Evolutionary conservation across 2,329 filamentous ascomycete species (phyloP).

Genomic region (Podosphaera aphanis): DNA sequence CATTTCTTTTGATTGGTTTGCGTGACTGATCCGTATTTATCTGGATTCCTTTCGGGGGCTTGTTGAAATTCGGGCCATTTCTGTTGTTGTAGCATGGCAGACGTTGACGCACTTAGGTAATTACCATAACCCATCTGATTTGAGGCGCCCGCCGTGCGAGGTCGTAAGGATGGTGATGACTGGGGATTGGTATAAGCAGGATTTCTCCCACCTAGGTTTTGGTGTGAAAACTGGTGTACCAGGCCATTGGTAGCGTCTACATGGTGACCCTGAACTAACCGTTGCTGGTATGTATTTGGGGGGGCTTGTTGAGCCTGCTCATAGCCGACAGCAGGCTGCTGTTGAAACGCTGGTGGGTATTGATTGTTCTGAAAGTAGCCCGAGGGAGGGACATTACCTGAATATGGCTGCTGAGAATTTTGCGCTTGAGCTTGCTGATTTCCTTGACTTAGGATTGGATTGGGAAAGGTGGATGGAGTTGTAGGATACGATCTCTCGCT

Average conservation of each 20-base stretch:
- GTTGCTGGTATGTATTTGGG: constrained; percentile 21
- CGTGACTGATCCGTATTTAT: constrained; percentile 42
- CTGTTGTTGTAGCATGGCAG: constrained; percentile 27
- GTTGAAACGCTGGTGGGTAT: constrained; percentile 22
- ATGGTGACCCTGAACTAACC: constrained; percentile 31
- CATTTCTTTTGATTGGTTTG: constrained; percentile 51
- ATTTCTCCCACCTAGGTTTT: constrained; percentile 60
- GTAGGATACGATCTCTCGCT: constrained; percentile 58
- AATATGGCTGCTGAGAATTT: constrained; percentile 17
- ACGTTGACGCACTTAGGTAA: constrained; percentile 48
- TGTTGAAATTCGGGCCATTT: constrained; percentile 49
- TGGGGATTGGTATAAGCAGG: constrained; percentile 46
- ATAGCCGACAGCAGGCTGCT: constrained; percentile 21
- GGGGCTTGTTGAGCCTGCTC: constrained; percentile 31
- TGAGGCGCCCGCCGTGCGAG: constrained; percentile 56
- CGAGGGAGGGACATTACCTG: constrained; percentile 21
- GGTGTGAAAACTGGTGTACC: constrained; percentile 88
- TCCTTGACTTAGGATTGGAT: constrained; percentile 37
- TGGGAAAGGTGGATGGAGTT: constrained; percentile 86
- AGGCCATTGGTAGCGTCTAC: constrained; percentile 78
- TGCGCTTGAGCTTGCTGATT: constrained; percentile 17
- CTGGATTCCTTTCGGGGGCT: constrained; percentile 67
- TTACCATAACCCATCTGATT: constrained; percentile 38
- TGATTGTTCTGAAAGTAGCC: constrained; percentile 40
- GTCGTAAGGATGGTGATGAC: constrained; percentile 48